Evolutionary conservation across 2,329 filamentous ascomycete species (phyloP), one percentile per base, ranked within the genome.

Genomic region (Orbilia blumenaviensis): DNA sequence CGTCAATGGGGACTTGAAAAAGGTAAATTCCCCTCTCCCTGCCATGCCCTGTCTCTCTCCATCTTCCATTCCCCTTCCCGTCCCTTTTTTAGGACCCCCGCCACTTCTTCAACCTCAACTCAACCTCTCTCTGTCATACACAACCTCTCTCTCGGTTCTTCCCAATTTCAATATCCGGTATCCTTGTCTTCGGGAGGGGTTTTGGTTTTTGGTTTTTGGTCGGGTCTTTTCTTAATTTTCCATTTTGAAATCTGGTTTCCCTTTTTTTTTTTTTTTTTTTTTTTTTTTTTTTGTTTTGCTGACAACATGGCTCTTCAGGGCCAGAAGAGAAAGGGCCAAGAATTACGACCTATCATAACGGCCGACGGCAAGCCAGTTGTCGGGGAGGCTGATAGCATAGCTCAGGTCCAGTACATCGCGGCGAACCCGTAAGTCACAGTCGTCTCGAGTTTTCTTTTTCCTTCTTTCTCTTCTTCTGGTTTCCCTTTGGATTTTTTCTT

Each of bases 311-410:
- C 46, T 54, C 54, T 61, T 75, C 54, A 27, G 63, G 52, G 56
- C 27, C 46, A 67, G 52, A 75, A 75, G 71, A 75, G 71, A 63
- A 75, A 75, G 71, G 71, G 71, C 63, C 71, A 75, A 60, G 71
- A 75, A 38, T 36, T 75, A 52, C 71, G 71, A 56, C 71, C 71
- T 36, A 75, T 75, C 52, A 75, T 75, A 75, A 75, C 71, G 58
- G 71, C 71, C 34, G 71, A 75, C 34, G 71, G 71, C 36, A 75
- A 75, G 38, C 71, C 71, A 54, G 71, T 75, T 42, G 71, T 75
- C 34, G 71, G 71, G 29, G 71, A 75, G 62, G 71, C 56, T 66
- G 71, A 75, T 63, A 75, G 54, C 38, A 75, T 75, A 52, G 56
- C 71, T 63, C 71, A 75, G 38, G 71, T 75, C 29, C 71, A 75